phyloP scores from a whole-genome alignment of 768 basidiomycete species.

The Pleurotus pulmonarius region DNA sequence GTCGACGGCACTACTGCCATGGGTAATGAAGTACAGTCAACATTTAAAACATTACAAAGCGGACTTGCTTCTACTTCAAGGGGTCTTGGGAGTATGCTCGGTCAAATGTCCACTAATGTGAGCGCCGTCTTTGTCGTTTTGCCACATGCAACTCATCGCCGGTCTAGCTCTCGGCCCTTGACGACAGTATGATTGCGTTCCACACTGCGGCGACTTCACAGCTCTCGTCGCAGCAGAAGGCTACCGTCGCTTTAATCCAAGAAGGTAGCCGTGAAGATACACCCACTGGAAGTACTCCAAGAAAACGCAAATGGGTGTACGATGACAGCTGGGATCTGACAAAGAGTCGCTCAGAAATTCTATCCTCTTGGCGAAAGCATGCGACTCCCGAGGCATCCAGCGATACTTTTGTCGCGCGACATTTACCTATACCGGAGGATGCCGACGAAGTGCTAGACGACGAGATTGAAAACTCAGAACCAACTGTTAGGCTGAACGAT shows the following conservation, averaged over 20 bases:
- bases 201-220: constrained; percentile 36
- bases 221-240: constrained; percentile 46
- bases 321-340: constrained; percentile 72
- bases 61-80: constrained; percentile 47
- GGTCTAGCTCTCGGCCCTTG: background rate
- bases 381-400: constrained; percentile 20
- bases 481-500: constrained; percentile 2
- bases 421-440: constrained; percentile 28
- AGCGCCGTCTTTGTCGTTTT: constrained; percentile 11
- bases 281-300: constrained; percentile 72
- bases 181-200: constrained; percentile 38
- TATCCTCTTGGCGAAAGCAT: constrained; percentile 47
- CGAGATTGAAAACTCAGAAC: constrained; percentile 6
- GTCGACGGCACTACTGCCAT: constrained; percentile 54
- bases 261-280: constrained; percentile 61
- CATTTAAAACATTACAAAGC: constrained; percentile 48
- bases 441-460: constrained; percentile 24
- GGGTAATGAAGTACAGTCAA: constrained; percentile 44
- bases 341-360: constrained; percentile 52
- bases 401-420: constrained; percentile 35
- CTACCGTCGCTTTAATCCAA: constrained; percentile 46
- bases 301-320: constrained; percentile 70
- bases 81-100: constrained; percentile 39
- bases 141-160: background rate
- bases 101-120: constrained; percentile 51